phyloP scores from a whole-genome alignment of 495 filamentous ascomycete genomes.

The Talaromyces ruber region DNA sequence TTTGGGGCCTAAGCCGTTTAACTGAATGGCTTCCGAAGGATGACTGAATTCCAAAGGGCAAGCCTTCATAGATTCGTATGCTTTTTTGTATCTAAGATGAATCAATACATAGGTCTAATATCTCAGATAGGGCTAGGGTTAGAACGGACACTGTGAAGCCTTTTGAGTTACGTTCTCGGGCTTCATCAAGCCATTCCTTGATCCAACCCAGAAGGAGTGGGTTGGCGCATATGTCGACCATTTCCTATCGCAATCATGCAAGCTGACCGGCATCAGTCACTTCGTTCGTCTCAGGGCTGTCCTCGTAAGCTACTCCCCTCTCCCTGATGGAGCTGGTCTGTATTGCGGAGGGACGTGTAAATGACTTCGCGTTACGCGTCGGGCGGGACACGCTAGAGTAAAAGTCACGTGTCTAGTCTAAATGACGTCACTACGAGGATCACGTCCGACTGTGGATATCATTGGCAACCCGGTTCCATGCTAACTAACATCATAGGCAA shows the following conservation, averaged over 20 bases:
- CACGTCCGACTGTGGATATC: not conserved
- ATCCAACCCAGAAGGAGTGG: conserved; percentile 69
- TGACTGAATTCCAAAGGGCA: conserved; percentile 69
- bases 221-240: conserved; percentile 54
- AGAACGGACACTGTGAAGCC: conserved; percentile 48
- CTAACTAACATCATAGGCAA: conserved; percentile 1
- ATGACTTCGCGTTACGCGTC: not conserved
- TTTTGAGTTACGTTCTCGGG: conserved; percentile 62
- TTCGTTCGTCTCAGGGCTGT: not conserved
- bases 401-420: not conserved
- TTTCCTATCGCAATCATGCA: conserved; percentile 7
- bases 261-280: not conserved
- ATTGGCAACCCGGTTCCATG: not conserved
- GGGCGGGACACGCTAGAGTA: not conserved
- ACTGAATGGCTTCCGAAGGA: conserved; percentile 62
- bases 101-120: conserved; percentile 8
- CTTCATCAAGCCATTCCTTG: conserved; percentile 72
- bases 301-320: not conserved
- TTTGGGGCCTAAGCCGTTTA: conserved; percentile 65
- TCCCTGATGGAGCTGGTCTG: not conserved
- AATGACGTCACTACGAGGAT: not conserved
- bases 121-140: not conserved
- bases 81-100: conserved; percentile 57
- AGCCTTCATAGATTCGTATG: conserved; percentile 71
- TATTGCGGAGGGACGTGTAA: not conserved